phyloP scores from a whole-genome alignment of 1,284 basidiomycete genomes.

The Trametes hirsuta region DNA sequence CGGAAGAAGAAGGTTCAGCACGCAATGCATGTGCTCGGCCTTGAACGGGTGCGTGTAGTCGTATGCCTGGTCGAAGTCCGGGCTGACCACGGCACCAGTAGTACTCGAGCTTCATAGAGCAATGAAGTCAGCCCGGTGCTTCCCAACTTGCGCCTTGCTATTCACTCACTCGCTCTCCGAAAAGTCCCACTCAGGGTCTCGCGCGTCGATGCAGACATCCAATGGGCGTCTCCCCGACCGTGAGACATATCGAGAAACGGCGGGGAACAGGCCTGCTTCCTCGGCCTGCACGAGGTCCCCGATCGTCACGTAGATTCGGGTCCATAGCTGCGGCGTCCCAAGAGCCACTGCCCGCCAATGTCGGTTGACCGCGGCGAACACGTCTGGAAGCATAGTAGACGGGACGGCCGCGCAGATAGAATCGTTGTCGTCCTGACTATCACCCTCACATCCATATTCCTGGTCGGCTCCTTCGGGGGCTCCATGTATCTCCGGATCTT shows the following conservation, averaged over 20 bases:
- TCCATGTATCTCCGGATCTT: background rate
- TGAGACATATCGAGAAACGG: slow-evolving; percentile 41
- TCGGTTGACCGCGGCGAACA: slow-evolving; percentile 48
- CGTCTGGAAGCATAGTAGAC: slow-evolving; percentile 42
- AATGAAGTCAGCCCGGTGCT: background rate
- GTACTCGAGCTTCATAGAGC: slow-evolving; percentile 7
- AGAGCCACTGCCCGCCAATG: slow-evolving; percentile 55
- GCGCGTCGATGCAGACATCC: slow-evolving; percentile 57
- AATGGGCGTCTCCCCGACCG: slow-evolving; percentile 50
- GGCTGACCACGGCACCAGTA: slow-evolving; percentile 20
- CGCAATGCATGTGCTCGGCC: slow-evolving; percentile 43
- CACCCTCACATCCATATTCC: slow-evolving; percentile 21
- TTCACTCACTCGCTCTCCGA: slow-evolving; percentile 48
- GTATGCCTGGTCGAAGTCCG: slow-evolving; percentile 25
- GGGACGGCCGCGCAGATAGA: slow-evolving; percentile 42
- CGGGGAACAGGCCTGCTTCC: slow-evolving; percentile 25
- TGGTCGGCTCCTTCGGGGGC: background rate
- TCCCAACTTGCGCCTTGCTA: background rate
- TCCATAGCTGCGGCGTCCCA: slow-evolving; percentile 54
- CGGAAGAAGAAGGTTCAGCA: slow-evolving; percentile 47
- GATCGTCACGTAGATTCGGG: slow-evolving; percentile 51
- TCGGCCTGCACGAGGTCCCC: slow-evolving; percentile 29
- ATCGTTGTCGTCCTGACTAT: slow-evolving; percentile 27
- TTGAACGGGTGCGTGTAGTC: slow-evolving; percentile 44
- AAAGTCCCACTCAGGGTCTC: slow-evolving; percentile 57